Evolutionary conservation across 805 yeast species (phyloP).

Genomic region (Yarrowia sp.): DNA sequence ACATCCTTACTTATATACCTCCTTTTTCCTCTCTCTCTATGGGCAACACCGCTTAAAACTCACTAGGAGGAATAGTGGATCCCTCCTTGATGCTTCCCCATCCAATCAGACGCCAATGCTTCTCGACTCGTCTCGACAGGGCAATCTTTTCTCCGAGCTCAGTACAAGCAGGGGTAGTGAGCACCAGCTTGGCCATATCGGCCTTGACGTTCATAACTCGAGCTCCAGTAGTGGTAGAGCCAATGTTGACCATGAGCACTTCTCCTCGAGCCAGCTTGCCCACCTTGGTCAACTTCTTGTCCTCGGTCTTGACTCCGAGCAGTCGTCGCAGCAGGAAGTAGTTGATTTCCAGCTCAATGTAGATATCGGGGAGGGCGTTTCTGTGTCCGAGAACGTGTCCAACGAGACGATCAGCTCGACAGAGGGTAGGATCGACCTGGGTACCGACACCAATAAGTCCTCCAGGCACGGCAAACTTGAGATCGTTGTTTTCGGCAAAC

Average conservation of each 20-base stretch:
- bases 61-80: conserved; percentile 39
- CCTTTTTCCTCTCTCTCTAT: no score
- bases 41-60: conserved; percentile 28
- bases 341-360: conserved; percentile 96
- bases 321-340: conserved; percentile 94
- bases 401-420: conserved; percentile 98
- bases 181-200: conserved; percentile 96
- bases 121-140: conserved; percentile 96
- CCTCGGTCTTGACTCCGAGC: conserved; percentile 97
- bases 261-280: conserved; percentile 91
- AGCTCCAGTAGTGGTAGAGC: conserved; percentile 99
- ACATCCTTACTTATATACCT: no score
- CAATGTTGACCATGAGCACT: conserved; percentile 97
- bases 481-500: conserved; percentile 96
- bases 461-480: conserved; percentile 99
- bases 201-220: conserved; percentile 97
- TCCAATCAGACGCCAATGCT: conserved; percentile 99
- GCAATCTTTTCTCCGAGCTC: conserved; percentile 98
- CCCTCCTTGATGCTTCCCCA: conserved; percentile 99
- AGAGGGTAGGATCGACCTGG: conserved; percentile 95
- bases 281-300: conserved; percentile 94
- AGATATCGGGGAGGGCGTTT: conserved; percentile 92
- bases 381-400: conserved; percentile 99
- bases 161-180: conserved; percentile 98
- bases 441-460: conserved; percentile 99